Base-by-base conservation (phyloP, 805 yeast species). In the Saturnispora hagleri region DNA sequence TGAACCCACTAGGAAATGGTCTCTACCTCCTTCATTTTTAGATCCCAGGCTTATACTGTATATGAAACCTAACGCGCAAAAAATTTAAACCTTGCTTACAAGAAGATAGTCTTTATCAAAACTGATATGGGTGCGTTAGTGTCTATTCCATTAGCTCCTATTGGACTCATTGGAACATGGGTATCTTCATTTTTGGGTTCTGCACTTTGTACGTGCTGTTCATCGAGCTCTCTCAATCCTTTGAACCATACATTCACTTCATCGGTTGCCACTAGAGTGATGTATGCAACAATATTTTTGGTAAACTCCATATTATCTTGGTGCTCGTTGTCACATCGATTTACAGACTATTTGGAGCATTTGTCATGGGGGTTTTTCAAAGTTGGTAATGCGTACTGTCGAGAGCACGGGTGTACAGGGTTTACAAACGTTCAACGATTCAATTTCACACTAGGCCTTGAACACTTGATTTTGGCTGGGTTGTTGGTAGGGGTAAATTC, bases 351-450 rank as follows among this genome's bases (percentile, higher is more conserved):
- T 69, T 80, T 93, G 8, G 93, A 85, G 54, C 77, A 76, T 53
- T 73, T 89, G 7, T 75, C 88, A 0, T 76, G 82, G 68, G 89
- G 88, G 13, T 73, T 77, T 53, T 79, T 86, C 61, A 83, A 82
- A 59, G 75, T 75, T 56, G 81, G 71, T 8, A 64, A 63, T 55
- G 57, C 56, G 10, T 69, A 79, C 42, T 91, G 99, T 69, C 81
- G 82, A 43, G 95, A 93, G 13, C 84, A 86, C 52, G 86, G 86
- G 59, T 89, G 96, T 66, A 73, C 73, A 46, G 95, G 97, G 46
- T 93, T 91, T 67, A 87, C 89, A 15, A 90, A 95, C 4, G 97
- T 93, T n/a, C 95, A 93, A 65, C 72, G 98, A 51, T 73, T 93
- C 60, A 89, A 89, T 68, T 86, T 89, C 63, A 90, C 97, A 2